Evolutionary conservation across 1,284 basidiomycete genomes (phyloP), one percentile per base, ranked within the genome.

Genomic region (Cryptococcus neoformans): DNA sequence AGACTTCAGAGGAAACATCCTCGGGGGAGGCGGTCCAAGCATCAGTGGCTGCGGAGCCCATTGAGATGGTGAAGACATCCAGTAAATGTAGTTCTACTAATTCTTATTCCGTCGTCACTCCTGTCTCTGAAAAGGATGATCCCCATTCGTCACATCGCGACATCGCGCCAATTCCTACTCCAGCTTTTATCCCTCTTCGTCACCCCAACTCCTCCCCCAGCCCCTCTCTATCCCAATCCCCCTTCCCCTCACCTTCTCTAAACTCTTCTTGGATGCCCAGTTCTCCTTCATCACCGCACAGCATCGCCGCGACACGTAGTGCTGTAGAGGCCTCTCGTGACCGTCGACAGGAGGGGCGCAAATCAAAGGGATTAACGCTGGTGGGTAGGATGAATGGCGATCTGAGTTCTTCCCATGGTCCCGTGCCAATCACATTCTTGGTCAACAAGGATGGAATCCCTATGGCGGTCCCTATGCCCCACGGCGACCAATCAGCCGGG

Each of bases 341-440:
- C 1, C 17, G 36, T 59, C 62, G 11, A 55, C 60, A 10, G 56
- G 62, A 7, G 61, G 62, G n/a, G 62, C 62, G 6, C 52, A 58
- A 42, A 46, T 51, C 63, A 3, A 49, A 64, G 42, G 65, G 65
- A 2, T 21, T 68, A 53, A 72, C 70, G 6, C 55, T 74, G 3
- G 69, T 74, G 1, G 72, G 72, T 1, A 57, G 67, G 40, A 69
- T 70, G 62, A 69, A 74, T 7, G 63, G 61, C 11, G 67, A 72
- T 46, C 52, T 74, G 36, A 48, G 60, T 1, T 60, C 59, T 2
- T 49, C 72, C 1, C 64, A 66, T 41, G 70, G 70, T 11, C 74
- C 74, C 0, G 67, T 75, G 3, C 74, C 74, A 2, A 74, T 75
- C 49, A 69, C 71, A 1, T 75, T 75, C 59, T 46, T 69, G 8